Conservation (phyloP, 2,329 filamentous ascomycete genomes). For the Nothophoma quercina region DNA sequence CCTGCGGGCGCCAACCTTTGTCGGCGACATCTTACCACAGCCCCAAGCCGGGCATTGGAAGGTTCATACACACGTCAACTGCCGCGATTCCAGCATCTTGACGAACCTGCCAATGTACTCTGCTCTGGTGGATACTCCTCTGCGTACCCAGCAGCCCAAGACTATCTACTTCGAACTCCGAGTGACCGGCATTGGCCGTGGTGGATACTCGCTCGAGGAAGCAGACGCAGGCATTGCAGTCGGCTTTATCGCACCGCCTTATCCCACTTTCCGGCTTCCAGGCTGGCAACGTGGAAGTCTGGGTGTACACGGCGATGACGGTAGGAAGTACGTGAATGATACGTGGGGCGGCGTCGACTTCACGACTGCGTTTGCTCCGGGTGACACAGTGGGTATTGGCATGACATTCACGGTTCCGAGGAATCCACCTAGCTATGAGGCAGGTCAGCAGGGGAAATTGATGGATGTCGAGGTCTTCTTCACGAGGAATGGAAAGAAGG, state of each 20-base stretch:
- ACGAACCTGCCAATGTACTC: conserved; percentile 75
- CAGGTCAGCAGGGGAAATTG: conserved; percentile 29
- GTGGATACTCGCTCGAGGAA: conserved; percentile 36
- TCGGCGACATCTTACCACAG: conserved; percentile 57
- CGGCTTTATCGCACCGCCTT: conserved; percentile 76
- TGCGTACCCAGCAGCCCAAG: conserved; percentile 60
- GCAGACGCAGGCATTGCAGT: conserved; percentile 68
- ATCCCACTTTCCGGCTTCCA: conserved; percentile 78
- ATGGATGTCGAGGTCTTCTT: conserved; percentile 71
- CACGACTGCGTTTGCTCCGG: conserved; percentile 66
- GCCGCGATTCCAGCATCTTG: conserved; percentile 69
- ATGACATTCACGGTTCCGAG: conserved; percentile 64
- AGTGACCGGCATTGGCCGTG: conserved; percentile 56
- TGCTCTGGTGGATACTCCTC: conserved; percentile 64
- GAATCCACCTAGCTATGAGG: conserved; percentile 46
- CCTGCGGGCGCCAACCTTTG: conserved; percentile 40
- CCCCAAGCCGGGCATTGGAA: conserved; percentile 49
- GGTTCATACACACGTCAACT: conserved; percentile 54
- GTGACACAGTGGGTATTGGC: conserved; percentile 75
- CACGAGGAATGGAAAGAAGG: conserved; percentile 69
- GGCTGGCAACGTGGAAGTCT: conserved; percentile 81
- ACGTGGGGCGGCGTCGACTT: conserved; percentile 76
- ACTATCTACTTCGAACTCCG: conserved; percentile 77
- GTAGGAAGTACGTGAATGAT: conserved; percentile 78
- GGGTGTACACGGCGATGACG: conserved; percentile 82